Conservation (phyloP, 2,329 filamentous ascomycete genomes). For the Colletotrichum gloeosporioides region DNA sequence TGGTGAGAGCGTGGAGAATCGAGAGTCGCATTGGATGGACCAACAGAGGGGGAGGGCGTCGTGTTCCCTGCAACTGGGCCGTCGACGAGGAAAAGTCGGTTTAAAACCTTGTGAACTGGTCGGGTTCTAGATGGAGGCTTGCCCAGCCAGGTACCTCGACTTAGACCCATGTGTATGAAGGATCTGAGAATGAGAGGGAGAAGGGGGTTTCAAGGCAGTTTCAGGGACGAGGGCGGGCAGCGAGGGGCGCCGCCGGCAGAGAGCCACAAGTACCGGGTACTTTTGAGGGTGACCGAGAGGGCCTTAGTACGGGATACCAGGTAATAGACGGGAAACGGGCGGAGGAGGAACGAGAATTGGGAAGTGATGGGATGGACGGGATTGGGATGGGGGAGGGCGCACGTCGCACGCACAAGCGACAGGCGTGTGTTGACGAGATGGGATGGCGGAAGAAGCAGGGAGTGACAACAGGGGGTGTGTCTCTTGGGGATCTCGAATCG, state of each 20-base stretch:
- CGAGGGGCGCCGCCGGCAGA: background rate
- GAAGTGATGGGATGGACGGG: background rate
- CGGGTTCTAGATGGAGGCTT: constrained; percentile 12
- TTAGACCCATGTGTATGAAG: constrained; percentile 17
- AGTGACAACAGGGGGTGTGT: background rate
- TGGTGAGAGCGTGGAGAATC: constrained; percentile 19
- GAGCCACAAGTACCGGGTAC: constrained; percentile 13
- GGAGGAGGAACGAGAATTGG: constrained; percentile 12
- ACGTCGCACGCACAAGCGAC: background rate
- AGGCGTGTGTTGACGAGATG: background rate
- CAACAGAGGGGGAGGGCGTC: constrained; percentile 15
- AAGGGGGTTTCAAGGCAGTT: constrained; percentile 20
- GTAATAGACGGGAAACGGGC: constrained; percentile 7
- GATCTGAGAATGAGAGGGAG: constrained; percentile 20
- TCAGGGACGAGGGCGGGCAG: constrained; percentile 13
- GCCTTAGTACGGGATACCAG: background rate
- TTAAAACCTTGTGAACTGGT: constrained; percentile 29
- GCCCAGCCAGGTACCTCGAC: constrained; percentile 18
- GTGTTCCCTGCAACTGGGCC: constrained; percentile 20
- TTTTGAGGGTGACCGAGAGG: background rate
- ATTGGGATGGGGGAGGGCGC: background rate
- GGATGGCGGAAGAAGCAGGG: constrained; percentile 16
- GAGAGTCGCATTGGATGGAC: constrained; percentile 18
- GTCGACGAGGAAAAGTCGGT: constrained; percentile 39
- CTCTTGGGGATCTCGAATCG: background rate